Evolutionary conservation across 768 basidiomycete species (phyloP), one percentile per base, ranked within the genome.

Genomic region (Plicaturopsis crispa): DNA sequence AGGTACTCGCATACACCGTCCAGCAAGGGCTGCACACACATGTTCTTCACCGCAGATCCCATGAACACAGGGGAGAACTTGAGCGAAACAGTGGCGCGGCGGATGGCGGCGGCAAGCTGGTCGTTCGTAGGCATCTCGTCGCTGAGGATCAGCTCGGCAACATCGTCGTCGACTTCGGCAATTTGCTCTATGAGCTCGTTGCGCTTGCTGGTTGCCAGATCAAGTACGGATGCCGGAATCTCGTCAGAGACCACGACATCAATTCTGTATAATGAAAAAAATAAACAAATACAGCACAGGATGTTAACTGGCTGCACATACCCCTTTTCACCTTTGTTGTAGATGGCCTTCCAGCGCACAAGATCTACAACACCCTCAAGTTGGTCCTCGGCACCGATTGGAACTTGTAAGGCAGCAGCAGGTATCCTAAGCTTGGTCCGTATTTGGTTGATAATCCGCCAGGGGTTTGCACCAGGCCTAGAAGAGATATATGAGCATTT

Each of bases 31-130:
- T 99, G 96, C 5, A 99, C 84, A 26, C 78, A 90, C 6, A 91
- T 93, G 60, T 99, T 99, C 69, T 96, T 97, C 53, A 98, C 84
- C 0, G 96, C 96, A 5, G 92, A 94, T 28, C 96, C 96, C 43
- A 97, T 67, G 65, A 97, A 96, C 38, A 99, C 96, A 1, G 96
- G 96, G 0, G 90, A 86, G 64, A 99, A 98, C 47, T 85, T 90
- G 52, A 91, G 79, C 8, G 71, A 63, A 50, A 90, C 73, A 1
- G 96, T 98, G 3, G 90, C 75, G 24, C 96, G 87, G 14, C 92
- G 80, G 48, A 99, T 83, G 13, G 93, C 94, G 20, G 69, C 71
- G 4, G 78, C 78, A 28, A 99, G 77, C 57, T 93, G 85, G 20
- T 60, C 56, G 39, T 78, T 73, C 39, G 68, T 74, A 14, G 92